Evolutionary conservation across 1,139 yeast species (phyloP), one percentile per base, ranked within the genome.

Genomic region (Arxiozyma bovina): DNA sequence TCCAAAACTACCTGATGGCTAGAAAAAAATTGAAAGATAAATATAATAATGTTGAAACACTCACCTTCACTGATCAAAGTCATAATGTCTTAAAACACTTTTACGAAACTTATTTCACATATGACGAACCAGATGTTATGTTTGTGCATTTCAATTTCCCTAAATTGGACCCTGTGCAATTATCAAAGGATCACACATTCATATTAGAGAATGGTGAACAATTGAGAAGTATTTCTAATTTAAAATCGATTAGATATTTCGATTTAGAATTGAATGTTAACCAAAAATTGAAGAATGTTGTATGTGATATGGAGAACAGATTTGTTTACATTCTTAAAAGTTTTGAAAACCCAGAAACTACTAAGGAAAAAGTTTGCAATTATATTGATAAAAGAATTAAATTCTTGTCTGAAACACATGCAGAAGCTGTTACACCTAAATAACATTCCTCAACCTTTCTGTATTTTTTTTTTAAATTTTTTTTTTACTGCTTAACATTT

Each of bases 251-350:
- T 18, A 59, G 60, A 27, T 57, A 62, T 21, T 64, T 62, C 51
- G 71, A 68, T 54, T 54, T 68, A n/a, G 71, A 68, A 56, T 57
- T 63, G 12, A 66, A 64, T 51, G 63, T 62, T 42, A 64, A 64
- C 57, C 55, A 57, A 44, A 54, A 56, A 7, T 61, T 65, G 50
- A 51, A 66, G n/a, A 59, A 66, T 30, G 52, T 58, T 41, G 47
- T 68, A 15, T 68, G 72, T 55, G 53, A 64, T 51, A 51, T 50
- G 3, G 15, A 43, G 2, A 20, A 42, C 4, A 49, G 56, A 22
- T 64, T 66, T 59, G 60, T 58, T 42, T 63, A 65, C 52, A 47
- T 64, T 30, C 61, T 60, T 12, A 60, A 62, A 12, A 50, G 53
- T 3, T 50, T 65, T 15, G 54, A 50, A 22, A 54, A 54, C 27